Evolutionary conservation across 2,329 filamentous ascomycete genomes (phyloP).

Genomic region (Huntiella omanensis): DNA sequence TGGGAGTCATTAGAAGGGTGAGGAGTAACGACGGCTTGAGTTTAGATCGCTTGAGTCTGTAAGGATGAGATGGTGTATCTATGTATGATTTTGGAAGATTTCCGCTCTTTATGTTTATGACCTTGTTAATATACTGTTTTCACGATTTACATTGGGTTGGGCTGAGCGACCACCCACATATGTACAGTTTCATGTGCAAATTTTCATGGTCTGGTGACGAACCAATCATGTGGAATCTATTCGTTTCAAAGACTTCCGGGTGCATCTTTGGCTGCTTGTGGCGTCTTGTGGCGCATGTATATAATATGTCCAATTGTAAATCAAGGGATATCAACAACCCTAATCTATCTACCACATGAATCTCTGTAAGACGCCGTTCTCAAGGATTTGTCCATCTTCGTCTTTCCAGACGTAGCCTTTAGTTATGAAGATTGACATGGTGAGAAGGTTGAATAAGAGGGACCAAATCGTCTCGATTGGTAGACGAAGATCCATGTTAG

Average conservation of each 20-base stretch:
- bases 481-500: slow-evolving; percentile 27
- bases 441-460: slow-evolving; percentile 40
- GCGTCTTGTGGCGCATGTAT: background rate
- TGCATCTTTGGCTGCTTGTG: background rate
- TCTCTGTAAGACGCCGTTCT: slow-evolving; percentile 43
- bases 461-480: slow-evolving; percentile 51
- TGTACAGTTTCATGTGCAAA: no score
- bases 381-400: slow-evolving; percentile 31
- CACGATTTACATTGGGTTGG: no score
- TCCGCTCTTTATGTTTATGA: no score
- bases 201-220: background rate
- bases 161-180: no score
- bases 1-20: slow-evolving; percentile 55
- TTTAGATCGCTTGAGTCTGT: slow-evolving; percentile 57
- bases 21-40: slow-evolving; percentile 58
- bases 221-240: background rate
- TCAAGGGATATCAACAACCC: background rate
- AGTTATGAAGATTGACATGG: slow-evolving; percentile 53
- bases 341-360: slow-evolving; percentile 54
- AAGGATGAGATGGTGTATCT: slow-evolving; percentile 15
- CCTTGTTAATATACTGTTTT: no score
- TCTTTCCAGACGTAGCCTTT: slow-evolving; percentile 48
- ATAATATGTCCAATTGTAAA: background rate
- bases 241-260: background rate
- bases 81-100: no score